Evolutionary conservation across 2,329 filamentous ascomycete genomes (phyloP).

Genomic region (Aspergillus felis): DNA sequence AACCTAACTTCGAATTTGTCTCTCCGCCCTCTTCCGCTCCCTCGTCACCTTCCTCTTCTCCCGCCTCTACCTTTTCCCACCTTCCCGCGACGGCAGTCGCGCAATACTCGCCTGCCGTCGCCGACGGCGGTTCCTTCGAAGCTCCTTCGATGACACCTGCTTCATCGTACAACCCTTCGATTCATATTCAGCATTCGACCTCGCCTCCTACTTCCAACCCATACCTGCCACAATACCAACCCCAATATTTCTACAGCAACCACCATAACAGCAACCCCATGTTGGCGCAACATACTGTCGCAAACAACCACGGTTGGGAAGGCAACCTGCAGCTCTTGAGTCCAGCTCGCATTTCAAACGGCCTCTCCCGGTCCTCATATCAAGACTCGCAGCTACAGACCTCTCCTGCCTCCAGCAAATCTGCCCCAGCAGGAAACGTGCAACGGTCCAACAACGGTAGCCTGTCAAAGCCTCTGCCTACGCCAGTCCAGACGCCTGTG

Average conservation of each 20-base stretch:
- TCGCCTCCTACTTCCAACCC: slow-evolving; percentile 29
- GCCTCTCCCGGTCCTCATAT: slow-evolving; percentile 15
- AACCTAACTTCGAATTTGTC: slow-evolving; percentile 25
- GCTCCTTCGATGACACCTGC: slow-evolving; percentile 40
- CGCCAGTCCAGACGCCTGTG: slow-evolving; percentile 52
- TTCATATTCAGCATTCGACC: slow-evolving; percentile 29
- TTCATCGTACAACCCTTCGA: slow-evolving; percentile 36
- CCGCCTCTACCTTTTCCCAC: slow-evolving; percentile 29
- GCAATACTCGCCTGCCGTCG: slow-evolving; percentile 21
- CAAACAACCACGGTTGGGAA: slow-evolving; percentile 34
- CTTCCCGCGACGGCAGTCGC: slow-evolving; percentile 24
- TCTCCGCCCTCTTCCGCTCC: slow-evolving; percentile 36
- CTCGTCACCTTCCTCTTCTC: slow-evolving; percentile 33
- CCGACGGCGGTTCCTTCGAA: slow-evolving; percentile 29
- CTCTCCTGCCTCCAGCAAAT: slow-evolving; percentile 43
- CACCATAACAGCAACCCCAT: slow-evolving; percentile 31
- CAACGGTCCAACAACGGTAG: slow-evolving; percentile 35
- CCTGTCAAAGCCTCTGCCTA: slow-evolving; percentile 52
- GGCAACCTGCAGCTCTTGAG: slow-evolving; percentile 34
- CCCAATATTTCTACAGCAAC: slow-evolving; percentile 20
- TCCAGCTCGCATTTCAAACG: slow-evolving; percentile 31
- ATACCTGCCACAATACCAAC: slow-evolving; percentile 29
- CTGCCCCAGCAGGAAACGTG: slow-evolving; percentile 38
- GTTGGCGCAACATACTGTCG: slow-evolving; percentile 37
- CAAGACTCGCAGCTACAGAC: slow-evolving; percentile 35